Evolutionary conservation across 441 rosid genomes (phyloP), one percentile per base, ranked within the genome.

Genomic region (Manihot esculenta): DNA sequence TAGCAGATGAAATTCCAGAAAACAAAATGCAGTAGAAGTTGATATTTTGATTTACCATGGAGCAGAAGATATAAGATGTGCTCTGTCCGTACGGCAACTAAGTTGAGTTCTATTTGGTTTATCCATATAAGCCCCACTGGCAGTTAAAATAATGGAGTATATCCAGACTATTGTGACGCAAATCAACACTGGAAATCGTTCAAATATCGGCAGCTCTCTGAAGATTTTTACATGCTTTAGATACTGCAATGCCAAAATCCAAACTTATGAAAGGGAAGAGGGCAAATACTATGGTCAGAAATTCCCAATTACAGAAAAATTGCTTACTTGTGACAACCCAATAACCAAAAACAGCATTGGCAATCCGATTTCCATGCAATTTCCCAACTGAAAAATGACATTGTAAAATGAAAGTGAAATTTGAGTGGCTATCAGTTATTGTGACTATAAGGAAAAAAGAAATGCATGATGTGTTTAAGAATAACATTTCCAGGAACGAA

Each of bases 61-160:
- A 74, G 99, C 98, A 70, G 97, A 81, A 33, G 97, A 89, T 79
- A 95, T 88, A 79, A 95, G 93, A 82, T 95, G 86, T 69, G 98
- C 92, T 85, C 79, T 86, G 84, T 95, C 99, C 2, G 99, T 95
- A 75, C 97, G 89, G 81, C 99, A 95, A 79, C 88, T 91, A 2
- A 70, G 23, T 84, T 95, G 97, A 48, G 99, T 95, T 67, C 75
- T 62, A 5, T 77, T 80, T 18, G 97, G 92, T 74, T 62, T 82
- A 73, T 87, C 92, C 74, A 87, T 88, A 82, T 95, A 95, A 42
- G 97, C 98, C 0, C 98, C 97, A 76, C 99, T 88, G 9, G 96
- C 98, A 33, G 98, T 95, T 85, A 95, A 83, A 71, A 95, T 80
- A 81, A 88, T 84, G 9, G 99, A 92, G 69, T 93, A 95, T 38